Evolutionary conservation across 176 grass and related monocot genomes (phyloP), one percentile per base, ranked within the genome.

Genomic region (Raddia distichophylla): DNA sequence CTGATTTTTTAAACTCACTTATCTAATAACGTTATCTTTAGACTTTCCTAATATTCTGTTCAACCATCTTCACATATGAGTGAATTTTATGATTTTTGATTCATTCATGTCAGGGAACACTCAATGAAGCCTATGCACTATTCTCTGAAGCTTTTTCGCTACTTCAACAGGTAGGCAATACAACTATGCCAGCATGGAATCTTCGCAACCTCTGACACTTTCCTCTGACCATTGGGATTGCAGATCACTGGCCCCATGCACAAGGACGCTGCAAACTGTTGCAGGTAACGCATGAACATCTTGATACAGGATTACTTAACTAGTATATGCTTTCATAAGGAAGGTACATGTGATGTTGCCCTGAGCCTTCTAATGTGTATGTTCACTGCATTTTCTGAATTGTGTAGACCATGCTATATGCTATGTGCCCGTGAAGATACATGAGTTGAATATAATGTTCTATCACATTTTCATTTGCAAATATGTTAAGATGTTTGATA

Each of bases 201-300:
- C 35, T 42, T 70, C 57, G 70, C 19, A 77, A 57, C 53, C 37
- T 57, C 73, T 71, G 51, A 34, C 42, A 74, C 69, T 80, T 71
- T 73, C 57, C 18, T 74, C 9, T 85, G 33, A 87, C 72, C 66
- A 55, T 81, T 83, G 35, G 72, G 83, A 77, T 81, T 80, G 76
- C 86, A 99, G 96, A 90, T 95, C 70, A 99, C 93, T 64, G 96
- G 96, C 46, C 96, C 96, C 76, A 93, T 99, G 91, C 96, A 99
- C 85, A 93, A 80, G 77, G 96, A 99, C 87, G 93, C 94, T 50
- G 93, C 96, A 59, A 99, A 90, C 69, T 99, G 96, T 85, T 95
- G 96, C 76, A 75, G 96, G 96, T 99, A 93, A 85, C 48, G 10
- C 16, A 33, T 56, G 70, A 88, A 69, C 63, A 78, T 87, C 64